These are phyloP conservation scores for Chrysosphaeria jannelii DNA, from an alignment of 2,329 filamentous ascomycete genomes.

Conservation along the genomic window DNA sequence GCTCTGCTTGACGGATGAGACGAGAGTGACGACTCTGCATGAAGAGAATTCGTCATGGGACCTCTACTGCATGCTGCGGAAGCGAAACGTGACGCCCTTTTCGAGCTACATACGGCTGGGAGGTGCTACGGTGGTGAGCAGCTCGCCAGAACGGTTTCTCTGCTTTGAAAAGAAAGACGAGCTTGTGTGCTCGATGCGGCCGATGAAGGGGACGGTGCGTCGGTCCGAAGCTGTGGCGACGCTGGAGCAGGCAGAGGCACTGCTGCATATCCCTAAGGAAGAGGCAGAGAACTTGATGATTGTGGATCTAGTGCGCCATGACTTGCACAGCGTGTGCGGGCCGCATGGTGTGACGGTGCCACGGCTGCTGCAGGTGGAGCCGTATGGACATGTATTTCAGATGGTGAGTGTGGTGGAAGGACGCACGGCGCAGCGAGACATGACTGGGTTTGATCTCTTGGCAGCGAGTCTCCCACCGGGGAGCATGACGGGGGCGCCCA, in stretches of 20 bases:
- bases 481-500: slow-evolving; percentile 89
- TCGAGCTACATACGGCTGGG: slow-evolving; percentile 52
- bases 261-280: slow-evolving; percentile 63
- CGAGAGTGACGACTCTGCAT: slow-evolving; percentile 17
- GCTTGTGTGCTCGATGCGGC: slow-evolving; percentile 43
- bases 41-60: slow-evolving; percentile 19
- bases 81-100: slow-evolving; percentile 54
- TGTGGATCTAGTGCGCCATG: slow-evolving; percentile 82
- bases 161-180: not conserved
- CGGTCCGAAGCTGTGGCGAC: slow-evolving; percentile 37
- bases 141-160: slow-evolving; percentile 73
- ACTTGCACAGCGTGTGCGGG: slow-evolving; percentile 61
- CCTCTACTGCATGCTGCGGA: slow-evolving; percentile 39
- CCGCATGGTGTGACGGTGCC: slow-evolving; percentile 42
- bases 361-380: slow-evolving; percentile 61
- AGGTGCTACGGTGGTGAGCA: slow-evolving; percentile 41
- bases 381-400: slow-evolving; percentile 73
- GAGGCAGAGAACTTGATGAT: slow-evolving; percentile 96
- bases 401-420: slow-evolving; percentile 76
- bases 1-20: slow-evolving; percentile 53
- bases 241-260: slow-evolving; percentile 35
- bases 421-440: slow-evolving; percentile 3
- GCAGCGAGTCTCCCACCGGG: slow-evolving; percentile 57
- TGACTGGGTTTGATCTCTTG: slow-evolving; percentile 49
- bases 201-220: slow-evolving; percentile 90